phyloP scores from a whole-genome alignment of 148 eudicot species.

The Rhododendron molle region DNA sequence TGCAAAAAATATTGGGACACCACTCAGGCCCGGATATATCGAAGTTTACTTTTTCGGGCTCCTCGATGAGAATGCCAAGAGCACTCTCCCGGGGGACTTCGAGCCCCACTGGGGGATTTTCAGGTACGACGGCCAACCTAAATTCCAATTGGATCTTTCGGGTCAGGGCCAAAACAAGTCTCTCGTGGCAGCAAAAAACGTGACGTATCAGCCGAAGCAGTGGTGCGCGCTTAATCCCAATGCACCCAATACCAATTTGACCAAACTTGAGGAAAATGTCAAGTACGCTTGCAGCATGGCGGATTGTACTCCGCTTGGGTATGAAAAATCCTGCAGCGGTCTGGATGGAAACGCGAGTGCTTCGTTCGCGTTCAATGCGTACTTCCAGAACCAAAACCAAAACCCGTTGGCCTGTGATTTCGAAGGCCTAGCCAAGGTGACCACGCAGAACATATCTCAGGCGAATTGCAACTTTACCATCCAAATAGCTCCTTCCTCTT shows the following conservation, averaged over 20 bases:
- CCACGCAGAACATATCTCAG: constrained; percentile 56
- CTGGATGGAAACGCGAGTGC: constrained; percentile 60
- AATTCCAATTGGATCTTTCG: constrained; percentile 55
- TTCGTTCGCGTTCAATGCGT: constrained; percentile 76
- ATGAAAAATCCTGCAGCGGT: constrained; percentile 67
- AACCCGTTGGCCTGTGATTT: constrained; percentile 46
- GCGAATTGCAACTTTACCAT: constrained; percentile 68
- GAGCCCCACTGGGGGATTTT: constrained; percentile 97
- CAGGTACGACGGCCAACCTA: constrained; percentile 77
- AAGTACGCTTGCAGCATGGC: constrained; percentile 58
- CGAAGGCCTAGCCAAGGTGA: constrained; percentile 57
- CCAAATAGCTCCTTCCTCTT: constrained; percentile 46
- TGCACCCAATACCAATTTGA: constrained; percentile 29
- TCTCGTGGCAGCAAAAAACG: constrained; percentile 59
- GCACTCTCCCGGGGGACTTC: constrained; percentile 68
- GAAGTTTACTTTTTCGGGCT: constrained; percentile 82
- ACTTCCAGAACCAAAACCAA: constrained; percentile 68
- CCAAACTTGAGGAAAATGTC: constrained; percentile 49
- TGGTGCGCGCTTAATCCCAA: constrained; percentile 70
- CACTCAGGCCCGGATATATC: constrained; percentile 64
- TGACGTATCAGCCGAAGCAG: constrained; percentile 45
- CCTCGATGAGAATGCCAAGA: constrained; percentile 78
- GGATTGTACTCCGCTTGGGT: constrained; percentile 81
- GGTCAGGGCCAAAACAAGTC: constrained; percentile 41
- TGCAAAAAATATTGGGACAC: constrained; percentile 66